Conservation (phyloP, 2,329 filamentous ascomycete genomes). For the Emmonsia crescens region DNA sequence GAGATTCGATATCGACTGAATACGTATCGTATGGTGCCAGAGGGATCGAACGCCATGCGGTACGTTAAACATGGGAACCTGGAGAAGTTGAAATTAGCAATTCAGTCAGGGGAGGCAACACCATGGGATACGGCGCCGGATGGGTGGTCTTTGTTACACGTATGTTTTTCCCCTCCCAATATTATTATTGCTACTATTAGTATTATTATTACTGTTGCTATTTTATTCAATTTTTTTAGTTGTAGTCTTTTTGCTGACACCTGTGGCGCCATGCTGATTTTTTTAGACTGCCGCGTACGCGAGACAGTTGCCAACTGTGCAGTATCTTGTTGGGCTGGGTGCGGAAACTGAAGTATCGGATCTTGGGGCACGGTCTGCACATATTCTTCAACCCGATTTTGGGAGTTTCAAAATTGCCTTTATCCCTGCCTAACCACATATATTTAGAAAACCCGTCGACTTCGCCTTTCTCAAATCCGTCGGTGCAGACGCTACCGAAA, state of each 20-base stretch:
- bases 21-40: conserved; percentile 13
- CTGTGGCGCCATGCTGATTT: neutral
- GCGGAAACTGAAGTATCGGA: conserved; percentile 11
- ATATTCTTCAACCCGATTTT: neutral
- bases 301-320: conserved; percentile 11
- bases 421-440: neutral
- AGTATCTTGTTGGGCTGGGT: conserved; percentile 10
- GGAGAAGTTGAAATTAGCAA: conserved; percentile 11
- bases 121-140: conserved; percentile 13
- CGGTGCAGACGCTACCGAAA: conserved; percentile 6
- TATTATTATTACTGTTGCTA: too few species aligned
- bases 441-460: conserved; percentile 10
- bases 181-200: neutral
- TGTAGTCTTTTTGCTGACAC: neutral
- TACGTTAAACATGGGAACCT: conserved; percentile 13
- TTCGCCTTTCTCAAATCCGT: conserved; percentile 12
- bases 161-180: neutral
- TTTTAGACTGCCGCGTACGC: conserved; percentile 12
- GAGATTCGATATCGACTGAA: conserved; percentile 10
- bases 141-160: conserved; percentile 14
- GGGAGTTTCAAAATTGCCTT: neutral
- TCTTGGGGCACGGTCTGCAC: conserved; percentile 9
- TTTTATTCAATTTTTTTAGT: too few species aligned
- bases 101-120: conserved; percentile 10
- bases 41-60: conserved; percentile 12